phyloP scores from a whole-genome alignment of 768 basidiomycete species.

The Lactarius akahatsu region DNA sequence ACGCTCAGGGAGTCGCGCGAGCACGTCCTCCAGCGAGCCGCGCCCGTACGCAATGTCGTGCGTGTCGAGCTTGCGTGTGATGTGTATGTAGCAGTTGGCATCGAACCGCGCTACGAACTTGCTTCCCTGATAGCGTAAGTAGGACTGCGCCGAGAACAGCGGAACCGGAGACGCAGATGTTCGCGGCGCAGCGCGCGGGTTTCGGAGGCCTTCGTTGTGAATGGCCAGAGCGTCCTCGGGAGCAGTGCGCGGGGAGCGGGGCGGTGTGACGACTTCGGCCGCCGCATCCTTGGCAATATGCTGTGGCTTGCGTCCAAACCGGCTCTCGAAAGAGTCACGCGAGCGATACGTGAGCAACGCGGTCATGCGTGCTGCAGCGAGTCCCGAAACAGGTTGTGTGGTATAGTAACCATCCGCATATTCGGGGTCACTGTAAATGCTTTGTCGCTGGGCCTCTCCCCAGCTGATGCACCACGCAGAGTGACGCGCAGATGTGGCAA shows the following conservation, averaged over 20 bases:
- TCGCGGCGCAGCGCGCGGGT: conserved; percentile 37
- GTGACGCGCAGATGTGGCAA: conserved; percentile 94
- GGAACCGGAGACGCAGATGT: conserved; percentile 37
- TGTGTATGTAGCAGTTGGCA: conserved; percentile 95
- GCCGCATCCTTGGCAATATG: conserved; percentile 20
- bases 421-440: conserved; percentile 91
- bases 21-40: conserved; percentile 51
- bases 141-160: conserved; percentile 92
- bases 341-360: conserved; percentile 92
- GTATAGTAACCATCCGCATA: conserved; percentile 87
- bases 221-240: conserved; percentile 60
- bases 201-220: conserved; percentile 87
- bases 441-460: conserved; percentile 96
- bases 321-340: conserved; percentile 88
- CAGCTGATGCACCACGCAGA: conserved; percentile 99
- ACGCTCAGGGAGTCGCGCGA: conserved; percentile 68
- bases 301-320: conserved; percentile 87
- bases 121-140: conserved; percentile 96
- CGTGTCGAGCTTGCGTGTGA: conserved; percentile 91
- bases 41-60: conserved; percentile 84
- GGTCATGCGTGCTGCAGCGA: conserved; percentile 93
- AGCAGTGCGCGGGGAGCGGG: conserved; percentile 41
- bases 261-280: conserved; percentile 43
- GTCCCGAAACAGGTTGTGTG: conserved; percentile 74
- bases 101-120: conserved; percentile 97